A percentile compares a stretch with the other conserved stretches of the same genome.
These are phyloP conservation scores for Chlamydomonas sp. DNA, from an alignment of 139 green algal genomes.

Conservation along the genomic window DNA sequence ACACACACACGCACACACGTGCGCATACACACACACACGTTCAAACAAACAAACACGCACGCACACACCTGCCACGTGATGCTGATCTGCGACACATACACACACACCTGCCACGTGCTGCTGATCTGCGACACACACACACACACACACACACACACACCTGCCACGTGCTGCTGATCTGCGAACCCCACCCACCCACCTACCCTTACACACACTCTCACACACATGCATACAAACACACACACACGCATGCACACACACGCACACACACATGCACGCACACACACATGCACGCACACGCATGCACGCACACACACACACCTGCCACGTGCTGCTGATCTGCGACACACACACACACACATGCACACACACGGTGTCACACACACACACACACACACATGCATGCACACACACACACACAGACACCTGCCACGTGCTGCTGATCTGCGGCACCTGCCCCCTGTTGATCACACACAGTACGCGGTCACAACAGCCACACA, in stretches of 20 bases:
- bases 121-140: too few relatives aligned
- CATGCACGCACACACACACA: too few relatives aligned
- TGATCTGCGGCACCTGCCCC: conserved; percentile 39
- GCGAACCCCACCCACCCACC: conserved; percentile 60
- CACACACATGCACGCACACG: neutral
- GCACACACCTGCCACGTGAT: neutral
- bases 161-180: conserved; percentile 15
- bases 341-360: neutral
- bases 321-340: too few relatives aligned
- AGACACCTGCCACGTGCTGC: conserved; percentile 18
- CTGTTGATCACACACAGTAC: conserved; percentile 59
- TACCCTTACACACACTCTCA: conserved; percentile 30
- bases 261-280: too few relatives aligned
- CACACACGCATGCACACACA: too few relatives aligned
- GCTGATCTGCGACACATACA: neutral
- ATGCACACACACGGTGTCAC: neutral
- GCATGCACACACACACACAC: conserved; percentile 6
- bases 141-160: conserved; percentile 20
- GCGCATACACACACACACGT: too few relatives aligned
- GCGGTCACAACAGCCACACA: neutral
- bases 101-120: neutral
- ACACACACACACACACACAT: neutral
- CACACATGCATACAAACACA: neutral
- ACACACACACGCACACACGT: too few relatives aligned
- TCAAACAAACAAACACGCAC: neutral